Conservation (phyloP, 2,329 filamentous ascomycete species). For the Paecilomyces dactylethromorphus region DNA sequence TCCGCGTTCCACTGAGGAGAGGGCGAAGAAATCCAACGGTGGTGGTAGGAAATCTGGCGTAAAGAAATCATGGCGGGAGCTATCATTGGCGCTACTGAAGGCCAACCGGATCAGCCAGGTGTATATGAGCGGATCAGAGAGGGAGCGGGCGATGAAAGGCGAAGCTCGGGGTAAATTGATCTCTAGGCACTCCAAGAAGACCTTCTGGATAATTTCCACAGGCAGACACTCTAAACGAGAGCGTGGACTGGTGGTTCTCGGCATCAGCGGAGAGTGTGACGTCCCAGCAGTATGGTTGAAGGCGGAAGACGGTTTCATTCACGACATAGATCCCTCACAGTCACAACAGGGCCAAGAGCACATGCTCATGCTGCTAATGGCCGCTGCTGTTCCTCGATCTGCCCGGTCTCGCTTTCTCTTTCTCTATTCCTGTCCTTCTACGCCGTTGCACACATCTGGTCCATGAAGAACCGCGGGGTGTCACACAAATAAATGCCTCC, state of each 20-base stretch:
- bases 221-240: constrained; percentile 40
- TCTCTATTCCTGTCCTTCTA: neutral
- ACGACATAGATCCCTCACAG: neutral
- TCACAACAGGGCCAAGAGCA: neutral
- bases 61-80: constrained; percentile 25
- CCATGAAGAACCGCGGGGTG: neutral
- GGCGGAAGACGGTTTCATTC: neutral
- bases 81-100: constrained; percentile 32
- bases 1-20: constrained; percentile 21
- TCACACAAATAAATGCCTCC: neutral
- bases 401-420: neutral
- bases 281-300: neutral
- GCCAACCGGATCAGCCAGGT: constrained; percentile 37
- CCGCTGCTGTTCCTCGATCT: neutral
- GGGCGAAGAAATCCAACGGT: constrained; percentile 24
- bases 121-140: constrained; percentile 37
- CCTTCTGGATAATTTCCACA: constrained; percentile 43
- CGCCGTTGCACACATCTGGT: neutral
- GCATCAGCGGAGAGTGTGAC: neutral
- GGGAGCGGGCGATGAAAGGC: constrained; percentile 28
- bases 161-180: constrained; percentile 42
- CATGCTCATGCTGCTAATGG: neutral
- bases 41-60: constrained; percentile 32
- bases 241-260: neutral
- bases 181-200: constrained; percentile 46